phyloP scores from a whole-genome alignment of 805 yeast genomes.

The Diddensiella santjacobensis region DNA sequence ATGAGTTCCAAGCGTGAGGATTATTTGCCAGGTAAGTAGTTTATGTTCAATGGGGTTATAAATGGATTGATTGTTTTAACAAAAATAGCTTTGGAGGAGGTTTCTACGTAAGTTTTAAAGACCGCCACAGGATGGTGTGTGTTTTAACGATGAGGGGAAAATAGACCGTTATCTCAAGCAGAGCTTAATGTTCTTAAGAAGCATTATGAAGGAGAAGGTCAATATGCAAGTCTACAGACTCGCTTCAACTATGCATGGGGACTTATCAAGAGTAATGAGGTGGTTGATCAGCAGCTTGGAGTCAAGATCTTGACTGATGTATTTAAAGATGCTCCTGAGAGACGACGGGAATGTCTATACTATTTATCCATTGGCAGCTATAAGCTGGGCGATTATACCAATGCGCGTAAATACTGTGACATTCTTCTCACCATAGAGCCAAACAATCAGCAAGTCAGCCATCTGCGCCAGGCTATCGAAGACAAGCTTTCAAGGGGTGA shows the following conservation, averaged over 20 bases:
- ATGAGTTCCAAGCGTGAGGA: too few species aligned
- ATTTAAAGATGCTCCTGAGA: conserved; percentile 71
- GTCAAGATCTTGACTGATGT: conserved; percentile 57
- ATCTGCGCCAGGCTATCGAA: conserved; percentile 71
- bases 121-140: not conserved
- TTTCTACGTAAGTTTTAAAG: conserved; percentile 11
- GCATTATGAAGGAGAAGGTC: conserved; percentile 78
- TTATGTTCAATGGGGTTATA: not conserved
- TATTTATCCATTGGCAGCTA: conserved; percentile 84
- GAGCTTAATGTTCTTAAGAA: conserved; percentile 72
- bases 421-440: conserved; percentile 77
- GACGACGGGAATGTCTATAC: conserved; percentile 86
- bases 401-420: conserved; percentile 83
- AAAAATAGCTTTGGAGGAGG: conserved; percentile 18
- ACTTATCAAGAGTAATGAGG: conserved; percentile 63
- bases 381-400: conserved; percentile 81
- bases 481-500: conserved; percentile 65
- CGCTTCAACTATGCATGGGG: conserved; percentile 97
- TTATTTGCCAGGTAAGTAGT: conserved; percentile 13
- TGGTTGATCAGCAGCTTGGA: conserved; percentile 71
- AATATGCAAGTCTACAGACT: conserved; percentile 75
- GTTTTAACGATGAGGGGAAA: not conserved
- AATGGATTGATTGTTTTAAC: too few species aligned
- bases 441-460: conserved; percentile 70
- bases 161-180: conserved; percentile 57